Percentiles rank a stretch among this genome's conserved stretches.
These are phyloP conservation scores for Starmerella riodocensis DNA, from an alignment of 805 yeast genomes.

Conservation along the genomic window DNA sequence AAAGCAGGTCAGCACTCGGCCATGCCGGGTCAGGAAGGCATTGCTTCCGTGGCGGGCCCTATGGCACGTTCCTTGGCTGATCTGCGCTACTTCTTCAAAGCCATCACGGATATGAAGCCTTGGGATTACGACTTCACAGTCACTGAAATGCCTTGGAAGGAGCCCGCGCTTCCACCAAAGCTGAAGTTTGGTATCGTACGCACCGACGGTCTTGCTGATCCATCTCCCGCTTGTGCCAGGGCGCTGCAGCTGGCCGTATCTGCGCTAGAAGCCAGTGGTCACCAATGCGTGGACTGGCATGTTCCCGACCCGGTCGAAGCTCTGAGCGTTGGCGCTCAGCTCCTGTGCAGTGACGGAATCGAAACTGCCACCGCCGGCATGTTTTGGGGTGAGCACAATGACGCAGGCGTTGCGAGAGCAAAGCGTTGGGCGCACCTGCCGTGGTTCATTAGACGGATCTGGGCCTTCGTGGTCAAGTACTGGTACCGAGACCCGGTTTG, in stretches of 20 bases:
- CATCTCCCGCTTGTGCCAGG: slow-evolving; percentile 37
- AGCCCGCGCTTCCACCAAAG: slow-evolving; percentile 28
- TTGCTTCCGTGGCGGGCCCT: slow-evolving; percentile 24
- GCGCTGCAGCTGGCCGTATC: slow-evolving; percentile 31
- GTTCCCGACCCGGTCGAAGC: slow-evolving; percentile 40
- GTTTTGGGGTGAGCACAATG: slow-evolving; percentile 27
- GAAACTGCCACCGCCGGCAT: slow-evolving; percentile 21
- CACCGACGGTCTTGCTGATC: slow-evolving; percentile 37
- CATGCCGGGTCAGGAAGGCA: slow-evolving; percentile 37
- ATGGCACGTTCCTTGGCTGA: slow-evolving; percentile 38
- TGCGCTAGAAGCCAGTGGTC: slow-evolving; percentile 35
- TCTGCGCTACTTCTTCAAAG: slow-evolving; percentile 37
- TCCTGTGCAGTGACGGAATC: slow-evolving; percentile 37
- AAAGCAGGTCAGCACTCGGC: slow-evolving; percentile 30
- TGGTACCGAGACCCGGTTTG: slow-evolving; percentile 31
- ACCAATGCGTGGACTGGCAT: slow-evolving; percentile 34
- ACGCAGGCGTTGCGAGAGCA: slow-evolving; percentile 29
- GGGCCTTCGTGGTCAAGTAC: slow-evolving; percentile 30
- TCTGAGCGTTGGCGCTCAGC: slow-evolving; percentile 45
- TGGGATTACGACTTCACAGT: slow-evolving; percentile 39
- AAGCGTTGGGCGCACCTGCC: slow-evolving; percentile 27
- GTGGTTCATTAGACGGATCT: slow-evolving; percentile 25
- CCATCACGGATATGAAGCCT: slow-evolving; percentile 37
- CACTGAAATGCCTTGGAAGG: slow-evolving; percentile 40
- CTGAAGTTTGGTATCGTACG: slow-evolving; percentile 38